A percentile compares a stretch with the other conserved stretches of the same genome.
phyloP scores from a whole-genome alignment of 2,329 filamentous ascomycete species.

The Epichloe sylvatica region DNA sequence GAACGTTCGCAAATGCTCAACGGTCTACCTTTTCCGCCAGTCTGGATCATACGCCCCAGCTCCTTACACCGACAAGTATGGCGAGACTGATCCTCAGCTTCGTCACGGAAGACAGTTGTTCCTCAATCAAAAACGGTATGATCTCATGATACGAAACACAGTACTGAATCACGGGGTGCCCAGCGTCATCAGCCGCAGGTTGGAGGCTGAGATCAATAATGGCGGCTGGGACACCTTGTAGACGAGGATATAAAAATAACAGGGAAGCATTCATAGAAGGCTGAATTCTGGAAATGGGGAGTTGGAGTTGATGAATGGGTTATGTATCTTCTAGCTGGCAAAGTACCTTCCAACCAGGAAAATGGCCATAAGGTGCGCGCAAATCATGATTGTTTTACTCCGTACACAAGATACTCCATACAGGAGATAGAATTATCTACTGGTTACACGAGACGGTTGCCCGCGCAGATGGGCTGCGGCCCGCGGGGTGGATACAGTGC shows the following conservation, averaged over 20 bases:
- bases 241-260: not conserved
- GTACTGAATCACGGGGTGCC: slow-evolving; percentile 82
- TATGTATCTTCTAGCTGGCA: not conserved
- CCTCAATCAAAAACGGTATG: slow-evolving; percentile 86
- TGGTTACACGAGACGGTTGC: too few relatives aligned
- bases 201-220: slow-evolving; percentile 93
- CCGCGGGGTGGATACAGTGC: not conserved
- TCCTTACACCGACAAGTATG: slow-evolving; percentile 90
- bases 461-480: too few relatives aligned
- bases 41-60: slow-evolving; percentile 77
- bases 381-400: not conserved
- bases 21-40: slow-evolving; percentile 70
- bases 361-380: not conserved
- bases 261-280: not conserved
- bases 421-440: not conserved
- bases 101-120: slow-evolving; percentile 79
- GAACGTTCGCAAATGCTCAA: slow-evolving; percentile 90
- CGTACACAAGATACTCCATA: not conserved
- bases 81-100: slow-evolving; percentile 86
- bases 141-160: slow-evolving; percentile 68
- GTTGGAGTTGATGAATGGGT: not conserved
- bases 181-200: slow-evolving; percentile 72
- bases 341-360: not conserved
- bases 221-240: slow-evolving; percentile 79
- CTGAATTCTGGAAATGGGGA: slow-evolving; percentile 5